Conservation (phyloP, 2,329 filamentous ascomycete genomes). For the Sphaerostilbella broomeana region DNA sequence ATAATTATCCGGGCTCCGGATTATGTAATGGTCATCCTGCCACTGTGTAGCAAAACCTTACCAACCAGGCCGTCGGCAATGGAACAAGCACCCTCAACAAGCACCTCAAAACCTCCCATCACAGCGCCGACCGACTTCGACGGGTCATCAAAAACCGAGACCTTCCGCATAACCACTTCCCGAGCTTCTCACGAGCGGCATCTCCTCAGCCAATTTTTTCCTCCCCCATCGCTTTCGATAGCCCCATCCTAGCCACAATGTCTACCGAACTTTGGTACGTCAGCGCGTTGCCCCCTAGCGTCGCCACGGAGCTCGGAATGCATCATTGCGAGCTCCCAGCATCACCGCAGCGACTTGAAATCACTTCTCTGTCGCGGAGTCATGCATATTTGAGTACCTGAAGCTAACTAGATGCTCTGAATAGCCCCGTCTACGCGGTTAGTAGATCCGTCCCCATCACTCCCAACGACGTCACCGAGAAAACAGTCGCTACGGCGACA, state of each 20-base stretch:
- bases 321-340: slow-evolving; percentile 11
- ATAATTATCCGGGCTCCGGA: slow-evolving; percentile 14
- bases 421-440: slow-evolving; percentile 15
- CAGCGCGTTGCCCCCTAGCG: slow-evolving; percentile 13
- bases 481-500: not conserved
- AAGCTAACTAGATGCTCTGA: slow-evolving; percentile 8
- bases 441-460: slow-evolving; percentile 5
- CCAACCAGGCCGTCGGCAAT: slow-evolving; percentile 10
- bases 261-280: slow-evolving; percentile 16
- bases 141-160: slow-evolving; percentile 2
- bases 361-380: not conserved
- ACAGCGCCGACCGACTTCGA: slow-evolving; percentile 4
- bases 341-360: slow-evolving; percentile 9
- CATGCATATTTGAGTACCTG: not conserved
- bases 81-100: slow-evolving; percentile 13
- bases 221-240: slow-evolving; percentile 2
- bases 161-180: slow-evolving; percentile 7
- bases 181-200: slow-evolving; percentile 7
- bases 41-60: slow-evolving; percentile 13
- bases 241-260: slow-evolving; percentile 10
- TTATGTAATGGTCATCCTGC: slow-evolving; percentile 12
- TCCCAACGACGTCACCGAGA: slow-evolving; percentile 12
- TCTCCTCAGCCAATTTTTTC: not conserved
- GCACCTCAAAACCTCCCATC: slow-evolving; percentile 9
- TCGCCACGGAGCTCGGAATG: slow-evolving; percentile 10